Base-by-base conservation (phyloP, 1,284 basidiomycete genomes). In the Malassezia pachydermatis region DNA sequence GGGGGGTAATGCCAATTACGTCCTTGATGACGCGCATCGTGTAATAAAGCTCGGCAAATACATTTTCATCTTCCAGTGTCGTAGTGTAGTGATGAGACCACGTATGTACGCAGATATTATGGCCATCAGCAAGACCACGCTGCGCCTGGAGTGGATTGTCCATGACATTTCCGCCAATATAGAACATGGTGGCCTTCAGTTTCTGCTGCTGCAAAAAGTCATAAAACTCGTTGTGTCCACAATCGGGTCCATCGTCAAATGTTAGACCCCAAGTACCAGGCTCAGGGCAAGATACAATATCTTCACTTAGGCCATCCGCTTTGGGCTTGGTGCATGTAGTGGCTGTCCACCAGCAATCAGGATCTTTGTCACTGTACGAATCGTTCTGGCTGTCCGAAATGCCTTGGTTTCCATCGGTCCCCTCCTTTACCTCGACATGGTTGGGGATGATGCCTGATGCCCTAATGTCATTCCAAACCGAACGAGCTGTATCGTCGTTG, bases 1-100 rank as follows among this genome's bases (percentile, higher is more conserved):
- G 69, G 3, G 75, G 73, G 1, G 77, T 77, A 13, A 78, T 70
- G 42, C 76, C 77, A 6, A 75, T 57, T 41, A 78, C 61, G 27
- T 73, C 69, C 65, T 77, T 76, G 74, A 78, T 76, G 44, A 66
- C 68, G 61, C 76, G 71, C 51, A 72, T 71, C 25, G 76, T 75
- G 72, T 78, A 78, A 65, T 77, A 79, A 16, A 79, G 72, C 65
- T 79, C 77, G 30, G 77, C 76, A 56, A 79, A 78, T 22, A 73
- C 76, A 51, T 76, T 67, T 49, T 77, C 76, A 67, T 76, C 45
- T 73, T 48, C 71, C 44, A 78, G 65, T 8, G 75, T 64, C 8
- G 77, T 78, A 75, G 77, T 75, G 64, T 75, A 74, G 56, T 64
- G 70, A 55, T 77, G 76, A 5, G 68, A 72, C 76, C 76, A 77